Base-by-base conservation (phyloP, 441 rosid genomes). In the Aquilaria agallochum region DNA sequence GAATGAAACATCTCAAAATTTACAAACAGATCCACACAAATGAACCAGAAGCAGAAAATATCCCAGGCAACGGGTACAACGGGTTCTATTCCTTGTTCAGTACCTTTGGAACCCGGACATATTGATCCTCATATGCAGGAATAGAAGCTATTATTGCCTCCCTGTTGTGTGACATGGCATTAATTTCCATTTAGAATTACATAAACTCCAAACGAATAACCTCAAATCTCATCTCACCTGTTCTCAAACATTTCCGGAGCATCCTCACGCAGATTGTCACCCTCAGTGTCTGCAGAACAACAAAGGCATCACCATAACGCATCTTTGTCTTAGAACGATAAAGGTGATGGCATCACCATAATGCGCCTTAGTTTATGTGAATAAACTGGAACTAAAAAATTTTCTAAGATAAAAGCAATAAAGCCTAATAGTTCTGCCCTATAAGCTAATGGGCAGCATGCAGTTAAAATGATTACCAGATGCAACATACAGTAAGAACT, bases 111-210 rank as follows among this genome's bases (percentile, higher is more conserved):
- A 86, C 89, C 68, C 75, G 81, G 73, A 86, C 70, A 58, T 79
- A 81, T 11, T 88, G 77, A 48, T 87, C 90, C 65, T 84, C 87
- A 45, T 80, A 89, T 73, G 85, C 82, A 53, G 98, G 98, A 66
- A 85, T 56, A 53, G 81, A 73, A 20, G 79, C 82, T 74, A 83
- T 80, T 52, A 84, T 71, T 15, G 82, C 72, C 40, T 83, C 87
- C 77, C 95, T 92, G 76, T 67, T 46, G 7, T 55, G 42, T 49
- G 63, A 8, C 50, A 53, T 36, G 42, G 42, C 5, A 36, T 36
- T 8, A 36, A n/a, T 57, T 46, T 20, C 31, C 62, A 53, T 4
- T 31, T 53, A 11, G 31, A 44, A 34, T 32, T 34, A 2, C 11
- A 32, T 36, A 30, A 2, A 6, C 53, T 15, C 34, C n/a, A 56